Percentiles rank a stretch among this genome's conserved stretches.
Evolutionary conservation across 805 yeast species (phyloP).

Genomic region (Yarrowia sp.): DNA sequence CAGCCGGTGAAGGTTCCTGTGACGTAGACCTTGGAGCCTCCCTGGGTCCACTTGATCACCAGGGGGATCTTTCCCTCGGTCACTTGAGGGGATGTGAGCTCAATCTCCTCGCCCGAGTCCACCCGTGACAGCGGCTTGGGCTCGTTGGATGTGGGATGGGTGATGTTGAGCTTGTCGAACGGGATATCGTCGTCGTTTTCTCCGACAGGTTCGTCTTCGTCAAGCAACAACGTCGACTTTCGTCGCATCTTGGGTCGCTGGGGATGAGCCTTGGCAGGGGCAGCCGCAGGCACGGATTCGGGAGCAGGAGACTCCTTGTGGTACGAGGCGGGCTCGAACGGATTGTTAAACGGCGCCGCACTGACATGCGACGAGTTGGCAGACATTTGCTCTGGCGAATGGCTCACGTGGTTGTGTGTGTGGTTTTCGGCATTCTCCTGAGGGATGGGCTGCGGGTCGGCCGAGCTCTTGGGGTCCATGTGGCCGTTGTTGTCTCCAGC

Average conservation of each 20-base stretch:
- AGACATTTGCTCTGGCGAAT: conserved; percentile 33
- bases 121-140: conserved; percentile 48
- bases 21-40: conserved; percentile 94
- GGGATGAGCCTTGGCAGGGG: neutral
- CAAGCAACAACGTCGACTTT: conserved; percentile 75
- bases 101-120: conserved; percentile 50
- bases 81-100: conserved; percentile 43
- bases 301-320: conserved; percentile 35
- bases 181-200: conserved; percentile 52
- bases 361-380: conserved; percentile 24
- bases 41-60: conserved; percentile 90
- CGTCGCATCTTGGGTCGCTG: conserved; percentile 53
- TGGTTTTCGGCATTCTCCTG: neutral
- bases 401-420: conserved; percentile 19
- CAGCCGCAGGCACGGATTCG: neutral
- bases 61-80: conserved; percentile 53
- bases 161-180: conserved; percentile 57
- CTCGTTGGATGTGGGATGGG: conserved; percentile 42
- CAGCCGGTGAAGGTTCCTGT: conserved; percentile 98
- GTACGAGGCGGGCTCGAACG: conserved; percentile 34
- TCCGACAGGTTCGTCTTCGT: conserved; percentile 58
- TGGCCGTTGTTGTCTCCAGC: neutral
- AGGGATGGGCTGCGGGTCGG: conserved; percentile 16
- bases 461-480: neutral
- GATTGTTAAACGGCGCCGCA: conserved; percentile 31